Evolutionary conservation across 108 stramenopile species (phyloP), one percentile per base, ranked within the genome.

Genomic region (Nitzschia palea): DNA sequence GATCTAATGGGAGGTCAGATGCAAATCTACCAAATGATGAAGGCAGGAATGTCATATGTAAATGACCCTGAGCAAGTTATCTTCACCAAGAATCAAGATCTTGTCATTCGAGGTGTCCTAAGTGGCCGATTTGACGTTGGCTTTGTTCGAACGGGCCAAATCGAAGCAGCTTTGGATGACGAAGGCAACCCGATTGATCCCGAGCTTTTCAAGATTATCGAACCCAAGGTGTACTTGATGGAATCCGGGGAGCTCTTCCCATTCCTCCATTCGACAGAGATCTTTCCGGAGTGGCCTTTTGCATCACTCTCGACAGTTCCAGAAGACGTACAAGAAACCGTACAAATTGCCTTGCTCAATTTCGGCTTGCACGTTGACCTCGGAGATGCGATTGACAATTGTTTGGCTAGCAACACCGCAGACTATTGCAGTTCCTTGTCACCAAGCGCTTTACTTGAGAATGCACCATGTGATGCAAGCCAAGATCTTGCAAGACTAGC

Each of bases 281-380:
- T 79, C 17, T 68, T 67, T 50, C 60, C 77, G 12, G 77, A 79
- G 51, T 79, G 77, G 77, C 71, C 67, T 57, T 4, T 79, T 34
- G 77, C 72, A 17, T 55, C 57, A 5, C 35, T 66, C 20, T 15
- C 14, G 4, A 55, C 69, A 44, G 71, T 72, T 28, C 44, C 33
- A 25, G 34, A 45, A 20, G 72, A 73, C 17, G 59, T 79, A 5
- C 17, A 31, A 3, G 35, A 48, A 40, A 72, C 36, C 12, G 72
- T 79, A 8, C 77, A 79, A 57, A 14, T 10, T 33, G 72, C 72
- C 29, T 17, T 79, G 37, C 37, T 40, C 37, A 14, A 40, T 14
- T 40, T 40, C 14, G 37, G 37, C 37, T 14, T 40, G 10, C 14
- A 40, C 37, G 37, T 14, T 8, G 10, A 40, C 10, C 10, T 40